These are phyloP conservation scores for Albugo candida DNA, from an alignment of 352 stramenopile genomes.

Conservation along the genomic window DNA sequence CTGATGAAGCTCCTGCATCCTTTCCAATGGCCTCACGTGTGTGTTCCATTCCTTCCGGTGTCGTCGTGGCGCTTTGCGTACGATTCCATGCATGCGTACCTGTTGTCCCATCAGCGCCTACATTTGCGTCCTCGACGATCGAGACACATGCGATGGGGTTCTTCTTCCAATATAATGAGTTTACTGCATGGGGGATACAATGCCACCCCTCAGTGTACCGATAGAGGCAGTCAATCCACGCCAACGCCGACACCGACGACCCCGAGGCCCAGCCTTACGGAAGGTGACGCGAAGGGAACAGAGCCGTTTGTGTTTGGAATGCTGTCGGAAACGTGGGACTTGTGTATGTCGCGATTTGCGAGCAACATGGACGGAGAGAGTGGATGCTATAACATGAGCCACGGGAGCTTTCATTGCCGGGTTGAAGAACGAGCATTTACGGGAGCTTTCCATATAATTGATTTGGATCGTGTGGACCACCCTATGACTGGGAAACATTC, in stretches of 20 bases:
- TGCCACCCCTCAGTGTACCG: slow-evolving; percentile 21
- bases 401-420: slow-evolving; percentile 12
- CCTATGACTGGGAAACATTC: slow-evolving; percentile 29
- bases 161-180: slow-evolving; percentile 2
- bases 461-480: slow-evolving; percentile 34
- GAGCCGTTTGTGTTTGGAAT: slow-evolving; percentile 15
- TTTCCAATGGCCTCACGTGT: slow-evolving; percentile 69
- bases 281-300: no score
- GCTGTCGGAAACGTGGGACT: slow-evolving; percentile 47
- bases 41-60: slow-evolving; percentile 52
- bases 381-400: slow-evolving; percentile 25
- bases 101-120: slow-evolving; percentile 38
- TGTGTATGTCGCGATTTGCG: slow-evolving; percentile 17
- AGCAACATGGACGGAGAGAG: slow-evolving; percentile 26
- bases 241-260: no score
- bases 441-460: slow-evolving; percentile 16
- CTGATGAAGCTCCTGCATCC: slow-evolving; percentile 49
- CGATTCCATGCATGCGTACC: slow-evolving; percentile 34
- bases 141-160: slow-evolving; percentile 5
- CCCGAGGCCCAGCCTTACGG: no score
- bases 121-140: slow-evolving; percentile 6
- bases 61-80: slow-evolving; percentile 50
- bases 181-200: slow-evolving; percentile 15
- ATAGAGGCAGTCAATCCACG: no score
- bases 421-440: no score